Evolutionary conservation across 2,329 filamentous ascomycete species (phyloP).

Genomic region (Zymoseptoria pseudotritici): DNA sequence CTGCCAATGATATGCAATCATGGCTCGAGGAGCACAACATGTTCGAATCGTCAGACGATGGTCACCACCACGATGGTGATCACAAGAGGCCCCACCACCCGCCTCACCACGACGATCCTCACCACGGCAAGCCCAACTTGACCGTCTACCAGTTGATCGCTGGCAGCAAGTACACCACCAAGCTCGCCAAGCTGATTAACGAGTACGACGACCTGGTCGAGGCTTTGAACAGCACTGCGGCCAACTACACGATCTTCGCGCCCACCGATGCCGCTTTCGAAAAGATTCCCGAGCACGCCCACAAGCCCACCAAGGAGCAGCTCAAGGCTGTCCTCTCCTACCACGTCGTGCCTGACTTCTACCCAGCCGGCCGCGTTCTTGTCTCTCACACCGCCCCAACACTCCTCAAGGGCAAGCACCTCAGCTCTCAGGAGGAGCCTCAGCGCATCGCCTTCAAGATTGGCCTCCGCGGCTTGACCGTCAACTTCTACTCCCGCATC

Average conservation of each 20-base stretch:
- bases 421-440: slow-evolving; percentile 52
- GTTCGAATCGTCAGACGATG: slow-evolving; percentile 30
- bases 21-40: slow-evolving; percentile 37
- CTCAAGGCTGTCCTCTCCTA: slow-evolving; percentile 65
- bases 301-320: slow-evolving; percentile 61
- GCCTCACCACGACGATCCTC: slow-evolving; percentile 29
- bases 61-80: slow-evolving; percentile 12
- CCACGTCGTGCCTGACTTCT: slow-evolving; percentile 63
- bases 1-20: slow-evolving; percentile 40
- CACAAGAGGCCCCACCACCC: slow-evolving; percentile 20
- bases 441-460: slow-evolving; percentile 68
- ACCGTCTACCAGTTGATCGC: slow-evolving; percentile 76
- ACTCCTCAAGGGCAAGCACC: slow-evolving; percentile 48
- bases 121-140: slow-evolving; percentile 48
- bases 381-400: slow-evolving; percentile 68
- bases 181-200: slow-evolving; percentile 67
- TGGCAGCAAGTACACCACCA: slow-evolving; percentile 67
- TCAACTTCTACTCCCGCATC: slow-evolving; percentile 73
- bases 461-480: slow-evolving; percentile 53
- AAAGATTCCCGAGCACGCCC: slow-evolving; percentile 48
- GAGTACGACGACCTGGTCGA: slow-evolving; percentile 65
- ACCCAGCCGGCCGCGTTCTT: slow-evolving; percentile 59
- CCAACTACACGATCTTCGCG: slow-evolving; percentile 75
- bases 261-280: slow-evolving; percentile 72
- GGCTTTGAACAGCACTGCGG: slow-evolving; percentile 63